phyloP scores from a whole-genome alignment of 768 basidiomycete genomes.

The Russula griseocarnosa region DNA sequence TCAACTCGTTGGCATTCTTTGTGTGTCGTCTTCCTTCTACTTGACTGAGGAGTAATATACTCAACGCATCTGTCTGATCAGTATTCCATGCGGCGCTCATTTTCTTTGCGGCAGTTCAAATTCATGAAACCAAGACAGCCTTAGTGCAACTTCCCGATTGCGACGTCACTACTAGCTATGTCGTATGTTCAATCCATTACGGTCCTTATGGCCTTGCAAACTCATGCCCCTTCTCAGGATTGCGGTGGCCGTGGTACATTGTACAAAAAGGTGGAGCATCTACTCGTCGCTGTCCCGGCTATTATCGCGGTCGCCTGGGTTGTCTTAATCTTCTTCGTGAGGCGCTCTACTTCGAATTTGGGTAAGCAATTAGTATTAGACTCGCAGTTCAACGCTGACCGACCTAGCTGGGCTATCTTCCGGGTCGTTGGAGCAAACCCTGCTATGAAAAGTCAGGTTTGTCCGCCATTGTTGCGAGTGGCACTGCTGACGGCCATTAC shows the following conservation, averaged over 20 bases:
- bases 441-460: slow-evolving; percentile 69
- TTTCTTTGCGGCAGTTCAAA: slow-evolving; percentile 69
- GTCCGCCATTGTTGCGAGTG: background rate
- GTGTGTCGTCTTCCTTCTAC: slow-evolving; percentile 41
- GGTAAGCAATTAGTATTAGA: slow-evolving; percentile 44
- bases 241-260: slow-evolving; percentile 51
- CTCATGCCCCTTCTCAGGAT: slow-evolving; percentile 36
- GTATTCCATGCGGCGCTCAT: slow-evolving; percentile 75
- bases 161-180: slow-evolving; percentile 35
- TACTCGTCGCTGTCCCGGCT: slow-evolving; percentile 69
- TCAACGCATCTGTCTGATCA: slow-evolving; percentile 30
- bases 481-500: slow-evolving; percentile 17
- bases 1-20: slow-evolving; percentile 67
- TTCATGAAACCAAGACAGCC: slow-evolving; percentile 68
- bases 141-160: slow-evolving; percentile 42
- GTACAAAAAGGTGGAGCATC: slow-evolving; percentile 56
- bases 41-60: background rate
- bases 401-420: slow-evolving; percentile 79
- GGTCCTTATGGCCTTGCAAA: background rate
- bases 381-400: background rate
- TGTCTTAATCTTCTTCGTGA: slow-evolving; percentile 62
- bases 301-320: slow-evolving; percentile 66
- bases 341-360: slow-evolving; percentile 76
- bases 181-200: slow-evolving; percentile 38
- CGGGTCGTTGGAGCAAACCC: slow-evolving; percentile 85